Evolutionary conservation across 2,329 filamentous ascomycete species (phyloP).

Genomic region (Diaporthe destruens): DNA sequence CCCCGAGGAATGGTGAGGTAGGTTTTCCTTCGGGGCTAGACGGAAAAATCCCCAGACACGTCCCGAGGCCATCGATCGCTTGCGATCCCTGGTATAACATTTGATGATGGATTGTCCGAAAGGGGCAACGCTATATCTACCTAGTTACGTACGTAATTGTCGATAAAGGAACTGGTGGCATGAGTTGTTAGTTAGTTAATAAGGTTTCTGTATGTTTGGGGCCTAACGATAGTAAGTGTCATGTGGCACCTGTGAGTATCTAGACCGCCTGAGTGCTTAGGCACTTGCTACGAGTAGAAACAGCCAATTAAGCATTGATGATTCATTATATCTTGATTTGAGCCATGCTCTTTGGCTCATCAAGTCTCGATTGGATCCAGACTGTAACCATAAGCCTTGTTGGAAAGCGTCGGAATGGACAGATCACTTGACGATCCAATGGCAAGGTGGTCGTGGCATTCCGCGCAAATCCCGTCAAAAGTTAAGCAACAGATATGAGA

Average conservation of each 20-base stretch:
- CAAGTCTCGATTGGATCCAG: background rate
- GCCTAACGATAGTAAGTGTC: background rate
- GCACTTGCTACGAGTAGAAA: background rate
- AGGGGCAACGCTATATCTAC: background rate
- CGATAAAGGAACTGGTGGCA: background rate
- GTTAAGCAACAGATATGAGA: background rate
- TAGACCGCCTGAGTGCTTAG: background rate
- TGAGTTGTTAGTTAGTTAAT: background rate
- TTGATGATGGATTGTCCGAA: background rate
- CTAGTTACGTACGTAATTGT: too few species aligned
- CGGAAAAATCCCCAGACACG: background rate
- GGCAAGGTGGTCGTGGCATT: background rate
- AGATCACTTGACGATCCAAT: background rate
- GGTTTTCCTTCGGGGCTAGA: background rate
- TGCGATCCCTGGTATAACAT: background rate
- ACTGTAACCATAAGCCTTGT: background rate
- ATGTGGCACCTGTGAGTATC: background rate
- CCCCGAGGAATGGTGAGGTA: background rate
- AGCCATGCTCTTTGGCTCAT: fast-evolving
- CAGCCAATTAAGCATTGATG: background rate
- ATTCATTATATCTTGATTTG: background rate
- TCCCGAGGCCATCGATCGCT: background rate
- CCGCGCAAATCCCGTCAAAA: background rate
- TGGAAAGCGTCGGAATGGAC: background rate
- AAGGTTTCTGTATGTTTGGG: background rate